phyloP scores from a whole-genome alignment of 305 asterid species.

The Stenogyne calaminthoides region DNA sequence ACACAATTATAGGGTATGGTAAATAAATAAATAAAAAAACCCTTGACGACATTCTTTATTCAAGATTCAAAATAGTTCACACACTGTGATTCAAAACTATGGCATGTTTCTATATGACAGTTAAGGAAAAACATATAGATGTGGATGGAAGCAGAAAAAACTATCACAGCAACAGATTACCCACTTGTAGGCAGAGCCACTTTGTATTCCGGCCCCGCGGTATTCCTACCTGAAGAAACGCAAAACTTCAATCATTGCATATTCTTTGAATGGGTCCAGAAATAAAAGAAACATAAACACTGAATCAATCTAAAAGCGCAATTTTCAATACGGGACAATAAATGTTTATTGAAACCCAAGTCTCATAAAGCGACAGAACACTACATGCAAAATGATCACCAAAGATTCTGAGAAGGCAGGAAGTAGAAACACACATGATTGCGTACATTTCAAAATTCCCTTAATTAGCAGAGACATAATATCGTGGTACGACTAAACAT shows the following conservation, averaged over 20 bases:
- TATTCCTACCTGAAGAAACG: slow-evolving; percentile 40
- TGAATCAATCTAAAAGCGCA: background rate
- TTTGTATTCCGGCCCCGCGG: slow-evolving; percentile 17
- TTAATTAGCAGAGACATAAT: background rate
- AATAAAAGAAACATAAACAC: slow-evolving; percentile 4
- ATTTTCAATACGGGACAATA: background rate
- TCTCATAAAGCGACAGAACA: background rate
- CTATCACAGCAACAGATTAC: slow-evolving; percentile 25
- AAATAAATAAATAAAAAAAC: background rate
- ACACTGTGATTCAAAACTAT: slow-evolving; percentile 20
- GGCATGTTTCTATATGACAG: background rate
- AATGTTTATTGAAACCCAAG: background rate
- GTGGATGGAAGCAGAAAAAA: slow-evolving; percentile 20
- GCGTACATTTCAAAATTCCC: background rate
- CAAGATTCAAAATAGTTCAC: slow-evolving; percentile 15
- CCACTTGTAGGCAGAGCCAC: slow-evolving; percentile 26
- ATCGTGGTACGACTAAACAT: background rate
- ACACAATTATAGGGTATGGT: background rate
- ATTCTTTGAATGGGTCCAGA: background rate
- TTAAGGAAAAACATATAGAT: background rate
- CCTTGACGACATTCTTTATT: background rate
- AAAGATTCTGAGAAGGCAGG: background rate
- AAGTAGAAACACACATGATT: background rate
- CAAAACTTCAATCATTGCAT: slow-evolving; percentile 19
- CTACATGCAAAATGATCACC: background rate